Evolutionary conservation across 495 filamentous ascomycete species (phyloP), one percentile per base, ranked within the genome.

Genomic region (Neurospora hispaniola): DNA sequence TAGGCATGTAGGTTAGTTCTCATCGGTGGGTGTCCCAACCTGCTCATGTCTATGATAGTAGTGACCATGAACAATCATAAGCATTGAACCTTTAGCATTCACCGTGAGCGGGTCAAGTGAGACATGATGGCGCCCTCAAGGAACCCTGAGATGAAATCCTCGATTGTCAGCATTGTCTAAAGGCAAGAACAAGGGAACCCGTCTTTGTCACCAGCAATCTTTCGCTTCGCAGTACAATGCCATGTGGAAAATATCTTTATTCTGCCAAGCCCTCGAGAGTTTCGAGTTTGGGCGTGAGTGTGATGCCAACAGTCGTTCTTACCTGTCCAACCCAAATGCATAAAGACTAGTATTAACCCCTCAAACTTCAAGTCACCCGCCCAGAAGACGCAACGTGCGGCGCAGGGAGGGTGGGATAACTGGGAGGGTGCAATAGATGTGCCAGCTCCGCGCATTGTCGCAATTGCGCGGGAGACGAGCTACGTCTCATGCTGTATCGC

Each of bases 401-500:
- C 27, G 14, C 54, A 38, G 54, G 35, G 54, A 66, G 27, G 54
- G 12, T 31, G 27, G 54, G 54, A 16, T 62, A 27, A 62, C 31
- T 62, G 54, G 54, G 31, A 62, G 54, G 27, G 54, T 35, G 12
- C 14, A 38, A 16, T 66, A 66, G 2, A 35, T 66, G 54, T 66
- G 54, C 54, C 54, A 18, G 54, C 27, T 66, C 35, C 54, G 70
- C 70, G 71, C 74, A 76, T 68, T 48, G 72, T 74, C 73, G 75
- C 74, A 74, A 76, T 68, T 77, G 75, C 76, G 75, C 73, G 71
- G 23, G 42, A 71, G 42, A 79, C 48, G 71, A 73, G 74, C 75
- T 77, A 75, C 76, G 76, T 77, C 73, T 76, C 69, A 75, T 76
- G 75, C 72, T 72, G 76, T 73, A 71, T 75, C 69, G 73, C 75